phyloP scores from a whole-genome alignment of 192 early-diverging fungal species.

The Haplosporangium gracile region DNA sequence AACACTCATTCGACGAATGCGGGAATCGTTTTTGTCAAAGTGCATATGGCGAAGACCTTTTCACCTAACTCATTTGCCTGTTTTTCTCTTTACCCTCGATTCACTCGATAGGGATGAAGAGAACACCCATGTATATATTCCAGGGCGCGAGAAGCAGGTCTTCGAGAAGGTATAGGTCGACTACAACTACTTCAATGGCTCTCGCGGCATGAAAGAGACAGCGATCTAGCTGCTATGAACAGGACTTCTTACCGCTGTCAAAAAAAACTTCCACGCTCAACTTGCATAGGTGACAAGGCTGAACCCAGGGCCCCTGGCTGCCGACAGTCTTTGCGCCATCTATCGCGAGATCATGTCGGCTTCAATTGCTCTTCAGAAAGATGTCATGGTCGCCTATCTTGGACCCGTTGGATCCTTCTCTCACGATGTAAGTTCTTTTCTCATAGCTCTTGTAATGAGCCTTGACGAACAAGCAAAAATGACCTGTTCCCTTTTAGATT shows the following conservation, averaged over 20 bases:
- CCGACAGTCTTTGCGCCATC: slow-evolving; percentile 46
- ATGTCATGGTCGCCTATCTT: slow-evolving; percentile 88
- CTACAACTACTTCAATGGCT: not conserved
- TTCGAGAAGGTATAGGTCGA: slow-evolving; percentile 72
- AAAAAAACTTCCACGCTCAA: not conserved
- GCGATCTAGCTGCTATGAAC: not conserved
- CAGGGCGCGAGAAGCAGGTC: slow-evolving; percentile 81
- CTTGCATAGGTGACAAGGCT: slow-evolving; percentile 66
- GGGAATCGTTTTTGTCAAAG: not conserved
- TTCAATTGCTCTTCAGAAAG: slow-evolving; percentile 85
- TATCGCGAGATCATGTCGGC: slow-evolving; percentile 92
- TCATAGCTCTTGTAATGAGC: no score
- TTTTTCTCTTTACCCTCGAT: not conserved
- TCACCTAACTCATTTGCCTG: not conserved
- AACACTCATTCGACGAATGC: not conserved
- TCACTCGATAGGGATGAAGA: slow-evolving; percentile 34
- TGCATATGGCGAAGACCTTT: not conserved
- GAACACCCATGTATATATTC: slow-evolving; percentile 79
- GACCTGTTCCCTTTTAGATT: not conserved
- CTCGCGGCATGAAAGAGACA: not conserved
- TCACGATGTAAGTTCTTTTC: slow-evolving; percentile 73
- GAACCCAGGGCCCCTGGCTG: slow-evolving; percentile 82
- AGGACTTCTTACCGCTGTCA: not conserved
- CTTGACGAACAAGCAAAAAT: not conserved
- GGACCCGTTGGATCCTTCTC: slow-evolving; percentile 93